Percentiles rank a stretch among this genome's conserved stretches.
These are phyloP conservation scores for Didymella keratinophila DNA, from an alignment of 2,329 filamentous ascomycete species.

Conservation along the genomic window DNA sequence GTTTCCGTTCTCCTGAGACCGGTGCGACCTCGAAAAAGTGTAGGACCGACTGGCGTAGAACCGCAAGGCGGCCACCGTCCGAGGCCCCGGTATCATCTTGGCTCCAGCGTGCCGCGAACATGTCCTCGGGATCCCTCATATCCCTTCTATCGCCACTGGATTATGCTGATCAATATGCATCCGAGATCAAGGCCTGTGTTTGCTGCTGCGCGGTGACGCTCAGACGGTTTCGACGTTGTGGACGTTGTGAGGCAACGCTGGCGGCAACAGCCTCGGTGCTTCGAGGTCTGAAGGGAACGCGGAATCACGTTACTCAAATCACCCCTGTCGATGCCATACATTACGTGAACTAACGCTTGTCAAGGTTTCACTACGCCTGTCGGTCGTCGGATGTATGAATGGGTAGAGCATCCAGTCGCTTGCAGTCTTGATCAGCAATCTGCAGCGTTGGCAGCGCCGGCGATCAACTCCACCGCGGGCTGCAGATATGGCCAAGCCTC, in stretches of 20 bases:
- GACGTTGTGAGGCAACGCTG: conserved; percentile 18
- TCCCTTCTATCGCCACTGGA: conserved; percentile 17
- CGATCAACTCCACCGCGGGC: conserved; percentile 18
- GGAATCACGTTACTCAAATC: conserved; percentile 18
- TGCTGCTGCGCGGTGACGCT: conserved; percentile 12
- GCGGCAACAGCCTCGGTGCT: conserved; percentile 17
- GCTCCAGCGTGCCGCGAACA: conserved; percentile 11
- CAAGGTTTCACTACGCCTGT: conserved; percentile 18
- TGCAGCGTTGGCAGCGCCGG: conserved; percentile 20
- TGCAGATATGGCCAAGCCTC: conserved; percentile 16
- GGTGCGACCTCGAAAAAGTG: conserved; percentile 28
- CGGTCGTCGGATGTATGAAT: conserved; percentile 12
- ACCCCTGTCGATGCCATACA: conserved; percentile 11
- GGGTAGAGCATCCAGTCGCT: conserved; percentile 16
- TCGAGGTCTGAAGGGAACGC: conserved; percentile 8
- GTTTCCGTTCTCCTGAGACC: conserved; percentile 40
- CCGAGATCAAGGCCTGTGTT: conserved; percentile 14
- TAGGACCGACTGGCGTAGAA: conserved; percentile 28
- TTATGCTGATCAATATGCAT: conserved; percentile 14
- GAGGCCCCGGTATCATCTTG: conserved; percentile 13
- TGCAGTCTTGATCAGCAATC: conserved; percentile 19
- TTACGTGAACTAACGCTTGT: conserved; percentile 20
- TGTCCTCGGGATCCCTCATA: conserved; percentile 15
- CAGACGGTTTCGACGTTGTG: conserved; percentile 18
- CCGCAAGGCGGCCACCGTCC: conserved; percentile 10